Evolutionary conservation across 257 asterid species (phyloP), one percentile per base, ranked within the genome.

Genomic region (Nyctanthes arbortristis): DNA sequence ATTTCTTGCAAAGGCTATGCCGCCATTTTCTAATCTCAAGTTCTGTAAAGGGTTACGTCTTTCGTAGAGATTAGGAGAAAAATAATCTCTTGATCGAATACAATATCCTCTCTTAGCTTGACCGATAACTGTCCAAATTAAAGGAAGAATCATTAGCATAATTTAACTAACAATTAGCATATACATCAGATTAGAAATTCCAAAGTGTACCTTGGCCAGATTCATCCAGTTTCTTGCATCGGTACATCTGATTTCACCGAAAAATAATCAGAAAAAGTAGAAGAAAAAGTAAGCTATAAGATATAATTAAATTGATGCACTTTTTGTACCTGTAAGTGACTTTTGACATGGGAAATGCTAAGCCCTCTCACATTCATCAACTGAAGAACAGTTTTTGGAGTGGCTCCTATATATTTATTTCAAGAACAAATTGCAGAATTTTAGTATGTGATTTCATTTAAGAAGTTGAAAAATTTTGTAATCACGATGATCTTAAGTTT

Each of bases 321-420:
- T 58, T 10, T n/a, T n/a, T 3, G 31, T 78, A 93, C 97, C 97
- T 93, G 99, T 54, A 93, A 79, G 77, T 93, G 99, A 76, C 99
- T 93, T 79, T 93, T 93, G 65, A 93, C 96, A 76, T 93, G 99
- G 36, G 97, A 90, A 66, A 93, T 93, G 84, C 90, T 85, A 8
- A 93, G 86, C 4, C 98, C 98, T 73, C 85, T 84, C 33, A 85
- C 92, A 59, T 88, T 88, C 98, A 93, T 93, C 84, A 90, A 32
- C 63, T 93, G 97, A 64, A 93, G 98, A 69, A 93, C 95, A 35
- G 90, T 84, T 83, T 93, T 91, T 0, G 99, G 99, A 40, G 99
- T 93, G 29, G 99, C 99, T 82, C 95, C 99, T 93, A 49, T n/a
- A n/a, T n/a, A n/a, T n/a, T n/a, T n/a, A n/a, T n/a, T n/a, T 62